Percentiles rank a stretch among this genome's conserved stretches.
These are phyloP conservation scores for Saccharum hybrid DNA, from an alignment of 202 grass and related monocot genomes.

Conservation along the genomic window DNA sequence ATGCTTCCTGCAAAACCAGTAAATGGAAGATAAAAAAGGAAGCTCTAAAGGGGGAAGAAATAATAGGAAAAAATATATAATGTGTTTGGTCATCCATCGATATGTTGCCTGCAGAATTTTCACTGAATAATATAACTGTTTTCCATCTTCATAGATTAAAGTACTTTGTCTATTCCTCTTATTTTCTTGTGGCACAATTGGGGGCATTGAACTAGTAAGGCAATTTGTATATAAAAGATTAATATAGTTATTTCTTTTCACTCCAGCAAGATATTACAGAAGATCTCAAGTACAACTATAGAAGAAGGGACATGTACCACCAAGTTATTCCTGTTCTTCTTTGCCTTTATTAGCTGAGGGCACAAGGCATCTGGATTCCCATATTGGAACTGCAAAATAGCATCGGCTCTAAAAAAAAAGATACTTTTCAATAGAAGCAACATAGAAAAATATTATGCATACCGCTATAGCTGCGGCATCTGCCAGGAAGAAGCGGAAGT, in stretches of 20 bases:
- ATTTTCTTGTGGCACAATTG: not conserved
- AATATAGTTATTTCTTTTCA: conserved; percentile 8
- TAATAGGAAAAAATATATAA: not conserved
- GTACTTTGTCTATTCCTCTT: not conserved
- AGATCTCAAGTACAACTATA: not conserved
- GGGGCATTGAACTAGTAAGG: not conserved
- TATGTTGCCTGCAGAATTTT: not conserved
- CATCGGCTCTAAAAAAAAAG: conserved; percentile 16
- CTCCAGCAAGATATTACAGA: not conserved
- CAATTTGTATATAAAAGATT: not conserved
- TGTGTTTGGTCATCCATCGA: not conserved
- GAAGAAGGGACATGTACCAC: conserved; percentile 54
- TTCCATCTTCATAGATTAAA: not conserved
- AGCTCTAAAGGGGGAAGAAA: not conserved
- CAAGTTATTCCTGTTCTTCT: conserved; percentile 61
- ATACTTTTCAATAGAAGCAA: conserved; percentile 6
- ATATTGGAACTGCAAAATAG: conserved; percentile 82
- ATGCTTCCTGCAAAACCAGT: conserved; percentile 58
- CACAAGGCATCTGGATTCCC: conserved; percentile 82
- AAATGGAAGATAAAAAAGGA: not conserved
- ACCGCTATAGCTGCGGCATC: conserved; percentile 70
- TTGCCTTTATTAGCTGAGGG: conserved; percentile 73
- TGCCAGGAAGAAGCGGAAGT: conserved; percentile 86
- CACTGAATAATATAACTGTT: not conserved
- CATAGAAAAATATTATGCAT: conserved; percentile 38